Base-by-base conservation (phyloP, 2,329 filamentous ascomycete species). In the Fusarium chlamydosporum region DNA sequence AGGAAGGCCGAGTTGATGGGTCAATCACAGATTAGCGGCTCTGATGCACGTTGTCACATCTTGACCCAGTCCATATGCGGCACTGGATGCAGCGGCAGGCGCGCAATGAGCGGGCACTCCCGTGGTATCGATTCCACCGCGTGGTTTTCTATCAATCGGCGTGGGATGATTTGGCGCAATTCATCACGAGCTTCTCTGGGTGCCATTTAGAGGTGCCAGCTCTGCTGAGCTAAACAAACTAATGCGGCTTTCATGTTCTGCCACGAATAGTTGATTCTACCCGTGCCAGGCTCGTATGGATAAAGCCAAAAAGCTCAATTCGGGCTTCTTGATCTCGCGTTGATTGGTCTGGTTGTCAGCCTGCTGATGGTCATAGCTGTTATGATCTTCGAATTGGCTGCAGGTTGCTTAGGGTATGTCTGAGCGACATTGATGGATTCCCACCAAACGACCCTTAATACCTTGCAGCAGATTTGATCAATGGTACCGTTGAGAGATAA, bases 61-160 rank as follows among this genome's bases (percentile, higher is more conserved):
- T 61, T 57, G 43, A 53, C 65, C 67, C 59, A 63, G 65, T 69
- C 50, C 54, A 56, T 57, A 53, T 65, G 51, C 48, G 43, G 48
- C 47, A 53, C 52, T 48, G 64, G 56, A 62, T 67, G 66, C 70
- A 70, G 68, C 72, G 72, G 72, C 70, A 72, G 67, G 67, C 66
- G 72, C 67, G 72, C 67, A 71, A 72, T 58, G 42, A 62, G 62
- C 72, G 72, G 72, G 65, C 72, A 60, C 72, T 74, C 72, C 72
- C 72, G 72, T 68, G 51, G 59, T 59, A 65, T 67, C 55, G 43
- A 63, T 72, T 42, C 51, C 66, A 58, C 48, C 47, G 53, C 57
- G 64, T 67, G 68, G 57, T 67, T 69, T 56, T 43, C 34, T 56
- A 63, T 56, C 54, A 60, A 51, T 46, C 50, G 56, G 48, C 57